Evolutionary conservation across 495 filamentous ascomycete species (phyloP), one percentile per base, ranked within the genome.

Genomic region (Penicillium dipodomyicola): DNA sequence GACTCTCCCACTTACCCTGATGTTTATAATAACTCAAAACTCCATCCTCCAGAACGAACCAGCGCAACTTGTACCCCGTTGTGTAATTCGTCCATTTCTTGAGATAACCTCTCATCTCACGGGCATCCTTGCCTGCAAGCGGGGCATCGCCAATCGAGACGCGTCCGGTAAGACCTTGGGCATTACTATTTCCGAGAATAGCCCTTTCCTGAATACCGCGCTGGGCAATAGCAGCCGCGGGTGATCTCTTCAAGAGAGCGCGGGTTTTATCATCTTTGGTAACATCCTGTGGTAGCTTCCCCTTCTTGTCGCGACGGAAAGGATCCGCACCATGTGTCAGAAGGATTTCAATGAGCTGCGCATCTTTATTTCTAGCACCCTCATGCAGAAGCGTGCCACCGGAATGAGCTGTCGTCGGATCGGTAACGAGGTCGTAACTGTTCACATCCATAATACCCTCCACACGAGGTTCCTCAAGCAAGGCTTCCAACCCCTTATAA

Each of bases 81-180:
- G 92, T 91, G 69, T 98, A 98, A 64, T 98, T 98, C 20, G 94
- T 97, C 94, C 94, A 98, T 67, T 98, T 98, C 71, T 96, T 96
- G 54, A 98, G 77, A 69, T 97, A 98, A 9, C 94, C 94, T 73
- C 92, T 96, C 91, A 97, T 97, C 70, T 97, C 94, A 43, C 92
- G 84, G 10, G 87, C 85, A 58, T 98, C 94, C 60, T 92, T 94
- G 8, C 87, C 85, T 42, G 86, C 86, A 52, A 91, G 74, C 9
- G 77, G 70, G 27, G 80, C 77, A 59, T 95, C 89, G 17, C 83
- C 80, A 29, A 79, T 67, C 4, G 69, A 73, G 0, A 77, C 75
- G 41, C 82, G 77, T 8, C 77, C 76, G 4, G 81, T 68, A 8
- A 81, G 77, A 1, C 77, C 80, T 60, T 88, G 84, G 5, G 81